Evolutionary conservation across 805 yeast species (phyloP), one percentile per base, ranked within the genome.

Genomic region (Saturnispora halmiae): DNA sequence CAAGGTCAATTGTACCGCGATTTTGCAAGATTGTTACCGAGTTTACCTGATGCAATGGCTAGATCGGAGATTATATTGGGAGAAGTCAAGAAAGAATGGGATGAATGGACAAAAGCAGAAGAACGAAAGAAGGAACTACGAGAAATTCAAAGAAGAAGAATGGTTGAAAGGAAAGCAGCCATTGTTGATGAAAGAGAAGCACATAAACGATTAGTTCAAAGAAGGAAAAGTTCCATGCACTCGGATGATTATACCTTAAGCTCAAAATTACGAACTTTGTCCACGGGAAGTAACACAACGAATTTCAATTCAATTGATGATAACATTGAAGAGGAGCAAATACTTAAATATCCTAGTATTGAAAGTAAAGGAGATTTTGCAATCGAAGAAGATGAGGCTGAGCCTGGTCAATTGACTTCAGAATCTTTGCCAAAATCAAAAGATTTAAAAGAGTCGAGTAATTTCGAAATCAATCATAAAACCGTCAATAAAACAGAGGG

Each of bases 401-500:
- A n/a, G 9, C n/a, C 33, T 9, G 13, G n/a, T n/a, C n/a, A 10
- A 14, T 6, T 28, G 4, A 30, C 32, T 15, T 8, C 34, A 14
- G 29, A 37, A 30, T 21, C 21, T 16, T 34, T 34, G 13, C 38
- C 38, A 34, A 25, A 25, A 33, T 5, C 36, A 31, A 15, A 9
- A 22, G 9, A 22, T 22, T 22, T 22, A 22, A 22, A 22, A 35
- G 14, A 8, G 7, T 38, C 41, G 13, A 20, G 21, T 15, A 40
- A 40, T 16, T 34, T 33, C 7, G 53, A 52, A 6, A 36, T 50
- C 3, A 47, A 56, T 9, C 74, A 70, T 47, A 64, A 63, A 46
- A 60, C 67, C 0, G 60, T 58, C 20, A 63, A 65, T 38, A 55
- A 53, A 32, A 73, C 79, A 1, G 82, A 76, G 50, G 72, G 70